Evolutionary conservation across 352 stramenopile genomes (phyloP), one percentile per base, ranked within the genome.

Genomic region (Phytopythium cucurbitacearum): DNA sequence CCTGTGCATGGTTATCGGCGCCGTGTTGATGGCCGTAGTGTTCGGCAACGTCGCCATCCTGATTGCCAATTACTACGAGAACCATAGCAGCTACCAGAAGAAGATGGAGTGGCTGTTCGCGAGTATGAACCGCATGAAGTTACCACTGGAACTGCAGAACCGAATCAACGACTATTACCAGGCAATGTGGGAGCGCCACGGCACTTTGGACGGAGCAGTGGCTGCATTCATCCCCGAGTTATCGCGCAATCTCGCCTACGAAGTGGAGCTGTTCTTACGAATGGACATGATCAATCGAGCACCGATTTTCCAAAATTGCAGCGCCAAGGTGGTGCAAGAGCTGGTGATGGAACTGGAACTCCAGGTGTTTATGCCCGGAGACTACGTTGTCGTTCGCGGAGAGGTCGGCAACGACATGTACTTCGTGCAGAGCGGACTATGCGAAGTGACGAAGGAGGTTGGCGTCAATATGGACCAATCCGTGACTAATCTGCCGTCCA

Each of bases 381-480:
- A 95, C 52, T 95, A 92, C 49, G 62, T 93, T 33, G 79, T 95
- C 34, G 80, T 92, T 10, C 76, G 81, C 7, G 85, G 85, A 0
- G 82, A 93, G 56, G 76, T 93, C 6, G 85, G 82, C 0, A 88
- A 90, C 43, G 85, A 95, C 54, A 95, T 95, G 85, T 95, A 93
- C 56, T 95, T 95, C 64, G 79, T 95, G 5, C 80, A 95, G 46
- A 85, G 66, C 32, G 82, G 82, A 0, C 46, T 83, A 5, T 92
- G 82, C 38, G 79, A 95, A 45, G 82, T 95, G 16, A 93, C 82
- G 0, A 91, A 91, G 51, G 79, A 90, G n/a, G 53, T 74, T n/a
- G 62, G 16, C 16, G 8, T 53, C n/a, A 13, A 21, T 13, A 5
- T 10, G 10, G 47, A 36, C 0, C 35, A 43, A 21, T 13, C 47